Conservation (phyloP, 352 stramenopile genomes). For the Globisporangium nagaii region DNA sequence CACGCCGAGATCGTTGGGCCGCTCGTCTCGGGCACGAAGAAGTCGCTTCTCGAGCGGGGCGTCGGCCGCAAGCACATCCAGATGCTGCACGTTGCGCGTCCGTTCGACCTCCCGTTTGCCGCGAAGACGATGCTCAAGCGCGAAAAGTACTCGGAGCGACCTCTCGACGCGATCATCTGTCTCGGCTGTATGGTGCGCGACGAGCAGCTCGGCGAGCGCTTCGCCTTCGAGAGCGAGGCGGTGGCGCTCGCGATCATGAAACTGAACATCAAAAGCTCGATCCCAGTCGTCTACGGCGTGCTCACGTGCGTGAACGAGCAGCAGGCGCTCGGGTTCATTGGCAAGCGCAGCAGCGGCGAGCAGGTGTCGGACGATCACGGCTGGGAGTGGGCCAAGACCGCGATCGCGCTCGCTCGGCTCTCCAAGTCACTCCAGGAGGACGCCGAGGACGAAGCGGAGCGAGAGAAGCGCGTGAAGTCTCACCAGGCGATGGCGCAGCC, state of each 20-base stretch:
- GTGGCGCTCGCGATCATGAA: constrained; percentile 94
- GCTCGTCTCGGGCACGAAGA: constrained; percentile 40
- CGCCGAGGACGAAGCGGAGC: background rate
- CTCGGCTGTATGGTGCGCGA: constrained; percentile 93
- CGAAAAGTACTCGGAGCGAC: constrained; percentile 29
- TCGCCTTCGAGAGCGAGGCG: constrained; percentile 96
- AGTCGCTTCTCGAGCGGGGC: constrained; percentile 47
- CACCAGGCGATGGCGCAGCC: background rate
- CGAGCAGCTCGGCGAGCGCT: constrained; percentile 91
- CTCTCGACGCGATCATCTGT: constrained; percentile 94
- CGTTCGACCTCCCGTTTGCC: constrained; percentile 94
- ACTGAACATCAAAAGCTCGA: constrained; percentile 87
- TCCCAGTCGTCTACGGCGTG: constrained; percentile 83
- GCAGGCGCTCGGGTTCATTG: constrained; percentile 65
- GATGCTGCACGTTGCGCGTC: constrained; percentile 77
- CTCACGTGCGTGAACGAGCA: constrained; percentile 91
- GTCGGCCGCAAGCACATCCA: constrained; percentile 39
- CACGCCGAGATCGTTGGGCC: constrained; percentile 39
- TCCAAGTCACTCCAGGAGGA: background rate
- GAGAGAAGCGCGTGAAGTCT: background rate
- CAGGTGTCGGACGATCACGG: constrained; percentile 16
- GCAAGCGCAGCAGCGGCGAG: constrained; percentile 4
- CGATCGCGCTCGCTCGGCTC: constrained; percentile 12
- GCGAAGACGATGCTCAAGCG: constrained; percentile 74
- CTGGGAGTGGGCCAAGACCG: constrained; percentile 20